These are phyloP conservation scores for Psilocybe cyanescens DNA, from an alignment of 768 basidiomycete genomes.

Conservation along the genomic window DNA sequence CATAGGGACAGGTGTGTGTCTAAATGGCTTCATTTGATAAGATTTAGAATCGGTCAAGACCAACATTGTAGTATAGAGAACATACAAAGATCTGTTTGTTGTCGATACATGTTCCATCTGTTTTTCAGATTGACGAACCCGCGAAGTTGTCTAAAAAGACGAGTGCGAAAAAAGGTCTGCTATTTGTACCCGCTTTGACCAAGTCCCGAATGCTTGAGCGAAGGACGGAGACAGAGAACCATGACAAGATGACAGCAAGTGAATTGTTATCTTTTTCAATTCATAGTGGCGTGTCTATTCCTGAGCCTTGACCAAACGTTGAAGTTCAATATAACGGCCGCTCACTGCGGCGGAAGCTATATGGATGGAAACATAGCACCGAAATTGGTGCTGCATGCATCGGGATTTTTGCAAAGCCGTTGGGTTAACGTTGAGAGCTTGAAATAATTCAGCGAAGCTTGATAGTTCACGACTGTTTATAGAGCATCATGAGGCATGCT, in stretches of 20 bases:
- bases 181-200: not conserved
- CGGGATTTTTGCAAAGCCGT: not conserved
- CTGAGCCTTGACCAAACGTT: not conserved
- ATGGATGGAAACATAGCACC: not conserved
- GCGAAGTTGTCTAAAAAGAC: not conserved
- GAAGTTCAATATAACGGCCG: not conserved
- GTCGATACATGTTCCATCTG: not conserved
- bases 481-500: not conserved
- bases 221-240: not conserved
- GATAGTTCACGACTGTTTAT: not conserved
- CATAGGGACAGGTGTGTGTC: conserved; percentile 5
- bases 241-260: not conserved
- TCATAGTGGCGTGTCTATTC: not conserved
- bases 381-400: not conserved
- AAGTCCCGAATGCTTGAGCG: not conserved
- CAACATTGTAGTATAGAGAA: not conserved
- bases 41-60: not conserved
- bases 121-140: not conserved
- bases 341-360: not conserved
- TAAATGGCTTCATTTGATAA: not conserved
- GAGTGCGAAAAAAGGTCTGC: not conserved
- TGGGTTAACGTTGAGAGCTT: not conserved
- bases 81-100: not conserved
- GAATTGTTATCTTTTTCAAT: not conserved
- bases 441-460: not conserved